These are phyloP conservation scores for Nakaseomyces nivariensis DNA, from an alignment of 1,139 yeast genomes.

Conservation along the genomic window DNA sequence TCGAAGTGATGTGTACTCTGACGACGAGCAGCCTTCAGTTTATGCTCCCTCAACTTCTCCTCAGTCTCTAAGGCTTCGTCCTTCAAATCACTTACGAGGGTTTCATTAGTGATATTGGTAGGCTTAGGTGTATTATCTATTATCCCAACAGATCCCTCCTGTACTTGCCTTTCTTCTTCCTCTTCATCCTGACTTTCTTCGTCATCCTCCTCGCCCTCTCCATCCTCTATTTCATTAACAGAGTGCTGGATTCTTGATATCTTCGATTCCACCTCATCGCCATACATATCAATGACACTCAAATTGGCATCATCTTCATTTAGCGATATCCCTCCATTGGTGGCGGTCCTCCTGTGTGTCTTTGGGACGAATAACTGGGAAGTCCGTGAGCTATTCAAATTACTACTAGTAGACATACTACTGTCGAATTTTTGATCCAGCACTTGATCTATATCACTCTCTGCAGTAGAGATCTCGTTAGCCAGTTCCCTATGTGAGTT, in stretches of 20 bases:
- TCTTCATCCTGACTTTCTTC: background rate
- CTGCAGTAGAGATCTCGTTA: background rate
- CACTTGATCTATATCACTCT: background rate
- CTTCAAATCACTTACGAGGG: slow-evolving; percentile 11
- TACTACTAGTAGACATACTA: background rate
- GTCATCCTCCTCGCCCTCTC: slow-evolving; percentile 4
- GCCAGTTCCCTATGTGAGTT: slow-evolving; percentile 1
- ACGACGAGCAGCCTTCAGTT: background rate
- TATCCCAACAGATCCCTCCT: background rate
- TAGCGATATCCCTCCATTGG: background rate
- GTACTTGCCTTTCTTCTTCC: slow-evolving; percentile 6
- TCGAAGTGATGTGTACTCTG: slow-evolving; percentile 37
- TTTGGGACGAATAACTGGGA: background rate
- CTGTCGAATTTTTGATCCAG: background rate
- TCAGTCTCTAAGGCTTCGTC: slow-evolving; percentile 8
- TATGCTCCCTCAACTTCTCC: background rate
- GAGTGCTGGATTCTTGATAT: slow-evolving; percentile 5
- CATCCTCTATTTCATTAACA: slow-evolving; percentile 1
- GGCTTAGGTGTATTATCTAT: background rate
- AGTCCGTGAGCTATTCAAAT: background rate
- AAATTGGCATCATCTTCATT: slow-evolving; percentile 7
- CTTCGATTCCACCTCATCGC: slow-evolving; percentile 15
- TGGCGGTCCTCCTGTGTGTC: slow-evolving; percentile 1
- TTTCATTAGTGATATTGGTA: background rate
- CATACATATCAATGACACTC: slow-evolving; percentile 25